Conservation (phyloP, 2,329 filamentous ascomycete genomes). For the Epichloe hybrida region DNA sequence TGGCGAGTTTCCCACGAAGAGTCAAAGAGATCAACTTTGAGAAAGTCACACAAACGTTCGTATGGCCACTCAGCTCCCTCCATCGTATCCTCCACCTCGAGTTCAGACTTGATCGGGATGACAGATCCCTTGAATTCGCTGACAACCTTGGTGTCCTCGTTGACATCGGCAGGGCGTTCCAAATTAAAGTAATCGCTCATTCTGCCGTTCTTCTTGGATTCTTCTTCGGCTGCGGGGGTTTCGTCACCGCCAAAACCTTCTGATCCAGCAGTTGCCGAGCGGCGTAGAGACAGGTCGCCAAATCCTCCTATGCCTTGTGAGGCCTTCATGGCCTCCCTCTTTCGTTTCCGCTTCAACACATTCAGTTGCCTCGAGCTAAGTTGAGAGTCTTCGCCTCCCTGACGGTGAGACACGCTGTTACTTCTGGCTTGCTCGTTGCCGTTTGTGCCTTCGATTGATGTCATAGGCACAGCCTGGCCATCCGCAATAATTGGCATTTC, state of each 20-base stretch:
- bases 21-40: slow-evolving; percentile 89
- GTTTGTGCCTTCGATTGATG: slow-evolving; percentile 29
- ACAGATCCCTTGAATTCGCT: slow-evolving; percentile 86
- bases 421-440: slow-evolving; percentile 19
- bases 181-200: slow-evolving; percentile 80
- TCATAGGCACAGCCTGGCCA: slow-evolving; percentile 25
- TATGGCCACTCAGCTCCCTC: slow-evolving; percentile 86
- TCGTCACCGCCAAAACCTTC: slow-evolving; percentile 50
- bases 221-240: slow-evolving; percentile 38
- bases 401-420: slow-evolving; percentile 26
- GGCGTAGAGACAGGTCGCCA: slow-evolving; percentile 67
- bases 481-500: slow-evolving; percentile 49
- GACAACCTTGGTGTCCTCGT: slow-evolving; percentile 85
- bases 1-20: slow-evolving; percentile 90
- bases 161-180: slow-evolving; percentile 61
- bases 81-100: slow-evolving; percentile 64
- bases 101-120: slow-evolving; percentile 70
- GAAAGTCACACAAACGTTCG: slow-evolving; percentile 83
- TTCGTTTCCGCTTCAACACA: slow-evolving; percentile 85
- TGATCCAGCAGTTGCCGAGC: slow-evolving; percentile 45
- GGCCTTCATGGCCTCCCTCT: slow-evolving; percentile 76
- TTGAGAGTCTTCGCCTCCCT: slow-evolving; percentile 47
- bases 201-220: slow-evolving; percentile 48
- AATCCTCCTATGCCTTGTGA: slow-evolving; percentile 76
- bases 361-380: slow-evolving; percentile 91